Evolutionary conservation across 176 grass and related monocot genomes (phyloP).

Genomic region (Phyllostachys edulis): DNA sequence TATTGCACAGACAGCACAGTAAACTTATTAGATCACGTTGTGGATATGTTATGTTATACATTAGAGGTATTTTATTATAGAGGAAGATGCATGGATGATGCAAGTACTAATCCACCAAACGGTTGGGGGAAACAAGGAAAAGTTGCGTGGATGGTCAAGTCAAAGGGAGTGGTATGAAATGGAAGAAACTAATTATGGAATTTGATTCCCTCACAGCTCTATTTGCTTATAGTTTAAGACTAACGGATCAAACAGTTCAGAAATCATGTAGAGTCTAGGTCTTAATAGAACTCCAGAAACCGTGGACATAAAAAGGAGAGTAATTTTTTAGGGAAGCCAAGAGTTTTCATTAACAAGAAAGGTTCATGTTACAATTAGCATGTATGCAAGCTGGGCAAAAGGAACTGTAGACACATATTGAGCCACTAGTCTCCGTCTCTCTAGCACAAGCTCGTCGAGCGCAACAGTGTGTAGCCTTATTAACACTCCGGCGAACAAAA

Average conservation of each 20-base stretch:
- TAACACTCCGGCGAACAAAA: too few relatives aligned
- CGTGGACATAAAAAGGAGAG: background rate
- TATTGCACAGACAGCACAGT: background rate
- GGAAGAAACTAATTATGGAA: background rate
- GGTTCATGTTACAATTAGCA: too few relatives aligned
- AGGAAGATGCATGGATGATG: conserved; percentile 41
- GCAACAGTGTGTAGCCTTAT: too few relatives aligned
- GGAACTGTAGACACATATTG: too few relatives aligned
- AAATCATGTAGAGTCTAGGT: background rate
- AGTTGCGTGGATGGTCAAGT: conserved; percentile 21
- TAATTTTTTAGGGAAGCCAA: too few relatives aligned
- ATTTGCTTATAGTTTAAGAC: conserved; percentile 38
- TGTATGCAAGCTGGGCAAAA: too few relatives aligned
- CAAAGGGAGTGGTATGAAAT: conserved; percentile 27
- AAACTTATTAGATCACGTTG: conserved; percentile 4
- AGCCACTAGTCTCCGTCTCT: too few relatives aligned
- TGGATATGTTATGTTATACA: background rate
- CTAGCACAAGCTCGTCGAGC: too few relatives aligned
- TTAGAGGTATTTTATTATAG: too few relatives aligned
- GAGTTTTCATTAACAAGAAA: too few relatives aligned
- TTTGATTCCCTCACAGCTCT: conserved; percentile 1
- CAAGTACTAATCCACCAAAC: conserved; percentile 27
- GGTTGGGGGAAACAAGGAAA: background rate
- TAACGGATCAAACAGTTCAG: background rate
- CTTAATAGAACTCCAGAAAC: background rate